A percentile compares a stretch with the other conserved stretches of the same genome.
phyloP scores from a whole-genome alignment of 768 basidiomycete species.

The Suillus americanus region DNA sequence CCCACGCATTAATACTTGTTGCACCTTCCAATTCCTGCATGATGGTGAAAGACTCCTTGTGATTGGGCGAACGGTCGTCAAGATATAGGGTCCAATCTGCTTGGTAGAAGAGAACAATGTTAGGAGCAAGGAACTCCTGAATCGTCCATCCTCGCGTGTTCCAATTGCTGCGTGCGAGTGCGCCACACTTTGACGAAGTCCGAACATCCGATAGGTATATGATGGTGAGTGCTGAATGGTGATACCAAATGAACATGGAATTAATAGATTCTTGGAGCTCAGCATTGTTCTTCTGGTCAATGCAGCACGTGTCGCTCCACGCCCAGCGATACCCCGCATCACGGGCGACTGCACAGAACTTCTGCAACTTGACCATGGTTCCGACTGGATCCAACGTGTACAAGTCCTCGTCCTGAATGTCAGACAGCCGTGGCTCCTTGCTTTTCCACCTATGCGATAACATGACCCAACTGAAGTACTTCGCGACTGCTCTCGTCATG shows the following conservation, averaged over 20 bases:
- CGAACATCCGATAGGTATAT: background rate
- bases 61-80: background rate
- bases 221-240: background rate
- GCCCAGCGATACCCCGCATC: background rate
- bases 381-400: background rate
- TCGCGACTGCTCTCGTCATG: background rate
- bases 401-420: background rate
- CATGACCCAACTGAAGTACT: background rate
- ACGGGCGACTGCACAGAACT: background rate
- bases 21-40: background rate
- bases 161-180: background rate
- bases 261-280: background rate
- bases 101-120: background rate
- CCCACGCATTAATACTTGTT: background rate
- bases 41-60: background rate
- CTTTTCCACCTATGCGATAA: background rate
- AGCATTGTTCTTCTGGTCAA: background rate
- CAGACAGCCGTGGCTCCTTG: background rate
- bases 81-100: background rate
- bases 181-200: background rate
- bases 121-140: background rate
- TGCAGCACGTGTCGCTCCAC: background rate
- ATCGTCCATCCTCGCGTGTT: background rate
- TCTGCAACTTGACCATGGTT: background rate
- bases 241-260: background rate